Conservation (phyloP, 2,329 filamentous ascomycete genomes). For the Cryphonectria nitschkei region DNA sequence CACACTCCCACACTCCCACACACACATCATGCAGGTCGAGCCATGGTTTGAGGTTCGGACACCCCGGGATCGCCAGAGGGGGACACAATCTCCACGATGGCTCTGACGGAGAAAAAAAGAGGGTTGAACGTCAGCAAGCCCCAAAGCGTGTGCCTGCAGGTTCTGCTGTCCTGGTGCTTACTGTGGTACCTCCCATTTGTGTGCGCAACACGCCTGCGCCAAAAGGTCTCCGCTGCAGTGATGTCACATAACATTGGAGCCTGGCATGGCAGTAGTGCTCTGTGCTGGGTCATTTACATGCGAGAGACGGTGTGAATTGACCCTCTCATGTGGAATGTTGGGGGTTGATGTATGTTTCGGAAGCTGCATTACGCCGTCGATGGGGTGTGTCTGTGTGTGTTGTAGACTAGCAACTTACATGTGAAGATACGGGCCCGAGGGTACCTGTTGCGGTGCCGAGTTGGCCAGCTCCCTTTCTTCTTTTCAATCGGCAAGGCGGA, state of each 20-base stretch:
- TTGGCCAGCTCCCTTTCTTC: background rate
- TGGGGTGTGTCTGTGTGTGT: background rate
- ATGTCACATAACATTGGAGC: background rate
- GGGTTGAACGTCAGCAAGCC: background rate
- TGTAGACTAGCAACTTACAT: background rate
- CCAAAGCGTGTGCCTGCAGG: background rate
- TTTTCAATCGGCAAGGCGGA: background rate
- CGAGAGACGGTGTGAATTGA: background rate
- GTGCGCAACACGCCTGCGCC: background rate
- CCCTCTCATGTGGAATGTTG: background rate
- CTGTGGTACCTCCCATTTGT: background rate
- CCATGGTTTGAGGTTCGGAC: background rate
- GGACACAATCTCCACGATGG: background rate
- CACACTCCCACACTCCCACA: background rate
- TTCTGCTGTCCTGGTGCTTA: conserved; percentile 5
- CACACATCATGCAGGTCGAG: background rate
- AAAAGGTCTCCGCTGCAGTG: background rate
- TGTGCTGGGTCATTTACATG: background rate
- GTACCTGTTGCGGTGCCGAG: background rate
- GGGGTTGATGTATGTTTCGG: background rate
- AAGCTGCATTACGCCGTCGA: background rate
- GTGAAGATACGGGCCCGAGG: background rate
- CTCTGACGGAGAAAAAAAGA: background rate
- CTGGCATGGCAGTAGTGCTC: background rate
- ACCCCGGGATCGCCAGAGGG: background rate